A percentile compares a stretch with the other conserved stretches of the same genome.
phyloP scores from a whole-genome alignment of 495 filamentous ascomycete genomes.

The Haplographium delicatum region DNA sequence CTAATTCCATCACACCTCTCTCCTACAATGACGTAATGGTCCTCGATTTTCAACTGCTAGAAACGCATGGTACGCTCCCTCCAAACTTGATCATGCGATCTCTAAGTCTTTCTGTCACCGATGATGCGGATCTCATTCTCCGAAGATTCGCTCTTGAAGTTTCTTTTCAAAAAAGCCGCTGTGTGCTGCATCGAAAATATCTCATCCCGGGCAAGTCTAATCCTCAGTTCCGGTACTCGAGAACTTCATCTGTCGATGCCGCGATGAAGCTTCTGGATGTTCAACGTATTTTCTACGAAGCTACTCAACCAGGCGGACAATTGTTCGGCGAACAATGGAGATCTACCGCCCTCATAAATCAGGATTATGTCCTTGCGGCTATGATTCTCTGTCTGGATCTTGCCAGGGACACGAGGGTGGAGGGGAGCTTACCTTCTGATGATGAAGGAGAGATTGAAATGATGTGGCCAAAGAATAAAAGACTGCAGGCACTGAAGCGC shows the following conservation, averaged over 20 bases:
- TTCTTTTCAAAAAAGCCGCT: slow-evolving; percentile 64
- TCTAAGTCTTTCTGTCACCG: slow-evolving; percentile 54
- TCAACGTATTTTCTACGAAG: slow-evolving; percentile 34
- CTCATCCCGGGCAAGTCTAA: slow-evolving; percentile 51
- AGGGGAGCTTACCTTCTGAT: no score
- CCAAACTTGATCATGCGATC: slow-evolving; percentile 26
- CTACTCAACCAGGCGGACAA: slow-evolving; percentile 32
- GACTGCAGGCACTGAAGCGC: slow-evolving; percentile 1
- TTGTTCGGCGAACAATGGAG: slow-evolving; percentile 34
- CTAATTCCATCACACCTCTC: slow-evolving; percentile 30
- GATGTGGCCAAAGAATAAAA: slow-evolving; percentile 6
- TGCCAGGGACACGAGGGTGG: slow-evolving; percentile 3
- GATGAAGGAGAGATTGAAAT: slow-evolving; percentile 10
- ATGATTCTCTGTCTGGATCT: slow-evolving; percentile 14
- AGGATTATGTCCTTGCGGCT: slow-evolving; percentile 7
- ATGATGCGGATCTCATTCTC: slow-evolving; percentile 58
- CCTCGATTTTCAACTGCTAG: slow-evolving; percentile 41
- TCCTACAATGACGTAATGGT: slow-evolving; percentile 62
- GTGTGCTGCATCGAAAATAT: slow-evolving; percentile 68
- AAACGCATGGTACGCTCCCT: slow-evolving; percentile 15
- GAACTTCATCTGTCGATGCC: slow-evolving; percentile 61
- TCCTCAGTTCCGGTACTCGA: slow-evolving; percentile 61
- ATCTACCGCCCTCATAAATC: neutral
- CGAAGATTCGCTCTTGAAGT: slow-evolving; percentile 63
- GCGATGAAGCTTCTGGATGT: slow-evolving; percentile 55